Base-by-base conservation (phyloP, 2,329 filamentous ascomycete species). In the Coleophoma eucalyptorum region DNA sequence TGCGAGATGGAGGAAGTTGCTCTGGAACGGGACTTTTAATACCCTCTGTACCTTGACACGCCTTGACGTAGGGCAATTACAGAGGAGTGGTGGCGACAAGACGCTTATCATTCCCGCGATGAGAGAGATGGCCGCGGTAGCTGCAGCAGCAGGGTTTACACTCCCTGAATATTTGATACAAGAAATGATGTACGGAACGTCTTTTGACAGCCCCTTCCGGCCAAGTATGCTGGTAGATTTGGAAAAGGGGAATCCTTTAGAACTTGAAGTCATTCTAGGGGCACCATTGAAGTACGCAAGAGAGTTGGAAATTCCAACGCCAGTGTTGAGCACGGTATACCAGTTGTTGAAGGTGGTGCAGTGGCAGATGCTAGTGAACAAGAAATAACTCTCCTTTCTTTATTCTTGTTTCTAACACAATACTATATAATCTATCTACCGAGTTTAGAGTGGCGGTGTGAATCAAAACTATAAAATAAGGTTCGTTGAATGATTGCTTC, bases 281-380 rank as follows among this genome's bases (percentile, higher is more conserved):
- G 77, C 77, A 57, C 74, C 75, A 7, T 70, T 79, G 37, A 61
- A 73, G 50, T 69, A 76, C 21, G 75, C 75, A 15, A 62, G 72
- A 51, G 69, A 69, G 53, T 67, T 73, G 48, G 75, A 75, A 0
- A 65, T 73, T 11, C 73, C 75, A 55, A 74, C 77, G 72, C 74
- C 74, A 7, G 62, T 75, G 57, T 50, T 78, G 63, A 72, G 77
- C 62, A 77, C 64, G 8, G 61, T 79, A 61, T 79, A 80, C 65
- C 75, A 76, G 21, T 56, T 79, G 55, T 62, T 79, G 49, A 72
- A n/a, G n/a, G n/a, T n/a, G n/a, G n/a, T n/a, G n/a, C n/a, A n/a
- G n/a, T n/a, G n/a, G n/a, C n/a, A n/a, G n/a, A n/a, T n/a, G n/a
- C n/a, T n/a, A n/a, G n/a, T n/a, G n/a, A n/a, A n/a, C n/a, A n/a